Base-by-base conservation (phyloP, 768 basidiomycete species). In the Scleroderma citrinum region DNA sequence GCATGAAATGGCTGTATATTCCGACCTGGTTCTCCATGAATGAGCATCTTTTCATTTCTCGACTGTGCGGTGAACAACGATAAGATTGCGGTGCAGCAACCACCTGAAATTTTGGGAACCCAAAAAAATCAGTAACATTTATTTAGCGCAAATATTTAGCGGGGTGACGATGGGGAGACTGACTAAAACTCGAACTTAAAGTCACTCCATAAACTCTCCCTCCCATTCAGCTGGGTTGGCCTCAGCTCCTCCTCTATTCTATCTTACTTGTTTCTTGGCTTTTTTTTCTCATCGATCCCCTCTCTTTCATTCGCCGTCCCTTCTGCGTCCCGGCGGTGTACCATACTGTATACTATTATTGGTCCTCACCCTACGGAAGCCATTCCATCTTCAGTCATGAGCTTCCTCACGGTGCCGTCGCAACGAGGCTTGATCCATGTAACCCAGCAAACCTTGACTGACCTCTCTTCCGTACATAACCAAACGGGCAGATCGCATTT, bases 401-500 rank as follows among this genome's bases (percentile, higher is more conserved):
- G 54, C 59, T 68, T 66, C 59, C 58, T 61, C 68, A 29, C 26
- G 26, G 50, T 63, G 62, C 62, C 64, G 14, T 54, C 61, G 40
- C 67, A 69, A 65, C 64, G 63, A 63, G 65, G 65, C 62, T 23
- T 54, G 31, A 55, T 46, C 45, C 53, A 56, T 53, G 30, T 57
- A 43, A 20, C 57, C 36, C 59, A 66, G 16, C 62, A 66, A 36
- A 38, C 60, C 30, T 51, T 54, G 39, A 49, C 61, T 57, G 55
- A 61, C 58, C 19, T 59, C 46, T 48, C 58, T 35, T 40, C 58
- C 61, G 54, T 59, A 69, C 60, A 58, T 68, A 66, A 66, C 64
- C 62, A 66, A 17, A 44, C 55, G 12, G 5, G 39, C 52, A 66
- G 65, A 66, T 68, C 66, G 45, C 65, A 68, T 54, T 60, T 68